phyloP scores from a whole-genome alignment of 2,329 filamentous ascomycete species.

The Fusarium marasasianum region DNA sequence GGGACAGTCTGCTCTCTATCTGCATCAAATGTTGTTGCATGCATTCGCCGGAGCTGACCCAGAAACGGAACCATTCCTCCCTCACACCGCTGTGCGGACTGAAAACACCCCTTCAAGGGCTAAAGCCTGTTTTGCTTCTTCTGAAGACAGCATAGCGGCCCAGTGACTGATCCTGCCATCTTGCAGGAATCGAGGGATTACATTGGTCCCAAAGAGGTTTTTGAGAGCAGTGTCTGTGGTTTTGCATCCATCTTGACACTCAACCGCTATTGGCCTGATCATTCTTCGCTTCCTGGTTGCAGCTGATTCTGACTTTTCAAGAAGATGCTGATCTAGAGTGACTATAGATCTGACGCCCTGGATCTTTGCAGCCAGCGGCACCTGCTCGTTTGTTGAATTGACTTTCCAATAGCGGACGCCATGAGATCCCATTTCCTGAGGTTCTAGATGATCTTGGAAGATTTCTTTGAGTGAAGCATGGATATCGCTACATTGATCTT shows the following conservation, averaged over 20 bases:
- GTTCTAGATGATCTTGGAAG: neutral
- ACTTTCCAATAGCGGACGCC: neutral
- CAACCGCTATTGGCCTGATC: neutral
- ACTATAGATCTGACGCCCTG: neutral
- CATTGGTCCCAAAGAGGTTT: neutral
- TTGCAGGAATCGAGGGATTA: too few relatives aligned
- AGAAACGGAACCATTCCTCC: too few relatives aligned
- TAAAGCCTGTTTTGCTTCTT: neutral
- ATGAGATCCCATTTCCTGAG: neutral
- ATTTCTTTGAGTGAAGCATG: neutral
- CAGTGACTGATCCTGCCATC: neutral
- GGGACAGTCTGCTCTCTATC: neutral
- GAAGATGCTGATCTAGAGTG: neutral
- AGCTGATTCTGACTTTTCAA: neutral
- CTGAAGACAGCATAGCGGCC: neutral
- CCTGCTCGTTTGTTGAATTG: neutral
- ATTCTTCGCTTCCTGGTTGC: neutral
- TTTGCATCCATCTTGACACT: neutral
- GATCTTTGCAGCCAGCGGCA: neutral
- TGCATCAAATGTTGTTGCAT: neutral
- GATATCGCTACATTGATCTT: neutral
- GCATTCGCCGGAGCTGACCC: accelerated
- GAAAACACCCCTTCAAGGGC: neutral
- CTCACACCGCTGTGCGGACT: neutral
- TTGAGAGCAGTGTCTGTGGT: neutral